phyloP scores from a whole-genome alignment of 345 rosid species.

The Moricandia arvensis region DNA sequence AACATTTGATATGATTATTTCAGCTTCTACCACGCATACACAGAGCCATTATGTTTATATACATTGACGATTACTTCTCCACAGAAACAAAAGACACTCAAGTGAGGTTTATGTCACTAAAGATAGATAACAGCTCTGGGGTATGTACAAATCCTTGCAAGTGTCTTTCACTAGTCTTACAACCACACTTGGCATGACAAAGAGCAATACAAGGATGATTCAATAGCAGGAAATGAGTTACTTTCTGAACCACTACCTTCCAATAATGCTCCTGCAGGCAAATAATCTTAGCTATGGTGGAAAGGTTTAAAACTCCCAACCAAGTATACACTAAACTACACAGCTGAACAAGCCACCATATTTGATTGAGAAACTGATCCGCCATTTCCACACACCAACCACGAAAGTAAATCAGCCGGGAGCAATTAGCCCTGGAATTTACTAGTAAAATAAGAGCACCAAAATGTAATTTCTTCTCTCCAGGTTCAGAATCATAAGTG shows the following conservation, averaged over 20 bases:
- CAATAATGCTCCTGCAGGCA: not conserved
- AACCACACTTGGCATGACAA: not conserved
- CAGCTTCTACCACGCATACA: not conserved
- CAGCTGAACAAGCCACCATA: not conserved
- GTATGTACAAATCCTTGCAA: constrained; percentile 3
- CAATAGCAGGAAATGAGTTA: constrained; percentile 16
- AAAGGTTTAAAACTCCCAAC: constrained; percentile 2
- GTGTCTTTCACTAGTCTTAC: constrained; percentile 17
- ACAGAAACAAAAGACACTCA: not conserved
- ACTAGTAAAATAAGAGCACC: not conserved
- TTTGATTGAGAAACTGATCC: constrained; percentile 13
- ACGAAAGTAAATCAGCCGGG: not conserved
- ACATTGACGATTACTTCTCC: not conserved
- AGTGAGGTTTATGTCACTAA: not conserved
- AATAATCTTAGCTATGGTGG: not conserved
- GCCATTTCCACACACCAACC: not conserved
- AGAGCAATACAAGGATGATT: constrained; percentile 15
- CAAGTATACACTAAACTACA: constrained; percentile 12
- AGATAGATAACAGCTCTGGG: not conserved
- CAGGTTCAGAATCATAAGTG: not conserved
- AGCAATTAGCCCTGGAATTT: not conserved
- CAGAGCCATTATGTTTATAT: not conserved
- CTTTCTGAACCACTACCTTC: not conserved
- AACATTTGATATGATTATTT: constrained; percentile 7
- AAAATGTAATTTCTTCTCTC: constrained; percentile 3